These are phyloP conservation scores for Scheffersomyces amazonensis DNA, from an alignment of 805 yeast genomes.

Conservation along the genomic window DNA sequence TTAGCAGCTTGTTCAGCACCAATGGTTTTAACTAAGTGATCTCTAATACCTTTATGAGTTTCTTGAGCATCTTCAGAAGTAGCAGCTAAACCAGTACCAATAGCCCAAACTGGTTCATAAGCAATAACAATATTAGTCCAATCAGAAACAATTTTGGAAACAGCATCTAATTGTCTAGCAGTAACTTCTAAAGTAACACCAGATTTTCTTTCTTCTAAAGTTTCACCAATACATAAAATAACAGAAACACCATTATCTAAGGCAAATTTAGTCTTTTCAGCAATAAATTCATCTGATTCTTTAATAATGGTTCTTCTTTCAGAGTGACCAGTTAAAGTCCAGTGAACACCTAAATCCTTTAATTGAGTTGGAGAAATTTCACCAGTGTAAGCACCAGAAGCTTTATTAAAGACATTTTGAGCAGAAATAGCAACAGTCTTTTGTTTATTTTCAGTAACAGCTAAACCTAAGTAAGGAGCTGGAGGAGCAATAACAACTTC, in stretches of 20 bases:
- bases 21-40: constrained; percentile 70
- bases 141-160: constrained; percentile 73
- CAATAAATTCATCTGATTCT: constrained; percentile 88
- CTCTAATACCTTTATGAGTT: constrained; percentile 87
- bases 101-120: constrained; percentile 99
- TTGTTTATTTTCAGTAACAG: constrained; percentile 66
- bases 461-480: constrained; percentile 81
- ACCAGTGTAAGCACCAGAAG: constrained; percentile 97
- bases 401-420: constrained; percentile 86
- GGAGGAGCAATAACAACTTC: constrained; percentile 98
- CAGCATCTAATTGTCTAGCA: constrained; percentile 88
- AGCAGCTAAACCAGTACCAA: constrained; percentile 98
- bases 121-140: constrained; percentile 94
- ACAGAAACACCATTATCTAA: constrained; percentile 86
- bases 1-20: constrained; percentile 74
- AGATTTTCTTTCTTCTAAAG: constrained; percentile 90
- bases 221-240: constrained; percentile 97
- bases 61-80: constrained; percentile 98
- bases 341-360: constrained; percentile 86
- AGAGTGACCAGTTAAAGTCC: constrained; percentile 97
- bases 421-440: constrained; percentile 79
- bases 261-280: constrained; percentile 93
- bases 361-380: constrained; percentile 87
- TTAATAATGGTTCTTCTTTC: constrained; percentile 95
- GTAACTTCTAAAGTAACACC: constrained; percentile 83